Percentiles rank a stretch among this genome's conserved stretches.
Conservation (phyloP, 768 basidiomycete species). For the Auriscalpium orientale region DNA sequence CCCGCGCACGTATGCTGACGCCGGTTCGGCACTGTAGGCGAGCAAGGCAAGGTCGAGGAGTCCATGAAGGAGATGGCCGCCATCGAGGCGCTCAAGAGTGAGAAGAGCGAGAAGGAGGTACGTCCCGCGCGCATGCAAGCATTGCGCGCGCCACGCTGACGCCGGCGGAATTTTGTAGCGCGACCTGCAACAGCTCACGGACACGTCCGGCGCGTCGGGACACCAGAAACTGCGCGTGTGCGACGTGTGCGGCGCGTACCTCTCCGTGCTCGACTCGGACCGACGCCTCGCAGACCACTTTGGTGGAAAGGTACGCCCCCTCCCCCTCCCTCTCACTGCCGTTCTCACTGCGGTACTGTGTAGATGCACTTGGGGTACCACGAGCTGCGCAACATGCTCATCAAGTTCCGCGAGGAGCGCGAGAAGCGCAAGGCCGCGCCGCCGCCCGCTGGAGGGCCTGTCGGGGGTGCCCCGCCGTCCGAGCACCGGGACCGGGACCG, state of each 20-base stretch:
- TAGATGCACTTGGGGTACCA: conserved; percentile 99
- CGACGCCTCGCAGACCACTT: conserved; percentile 98
- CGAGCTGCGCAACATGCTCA: conserved; percentile 90
- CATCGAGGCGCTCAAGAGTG: conserved; percentile 93
- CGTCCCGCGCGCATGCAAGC: conserved; percentile 15
- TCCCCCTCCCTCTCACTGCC: background rate
- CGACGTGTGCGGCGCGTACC: conserved; percentile 99
- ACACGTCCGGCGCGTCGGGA: conserved; percentile 98
- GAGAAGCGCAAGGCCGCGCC: conserved; percentile 66
- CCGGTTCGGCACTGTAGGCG: conserved; percentile 43
- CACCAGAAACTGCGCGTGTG: conserved; percentile 99
- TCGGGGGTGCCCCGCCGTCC: conserved; percentile 30
- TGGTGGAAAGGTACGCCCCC: conserved; percentile 83
- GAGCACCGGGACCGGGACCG: conserved; percentile 56
- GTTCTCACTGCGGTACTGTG: background rate
- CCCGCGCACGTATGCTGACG: background rate
- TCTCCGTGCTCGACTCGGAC: conserved; percentile 96
- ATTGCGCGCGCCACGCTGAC: background rate
- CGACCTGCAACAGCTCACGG: conserved; percentile 91
- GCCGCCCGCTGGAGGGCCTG: conserved; percentile 23
- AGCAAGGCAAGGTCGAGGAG: conserved; percentile 98
- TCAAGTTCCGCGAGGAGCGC: conserved; percentile 85
- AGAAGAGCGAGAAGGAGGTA: conserved; percentile 94
- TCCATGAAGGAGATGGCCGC: conserved; percentile 97
- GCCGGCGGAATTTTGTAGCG: conserved; percentile 39